Base-by-base conservation (phyloP, 1,284 basidiomycete genomes). In the Pseudomicrostroma phylloplanum region DNA sequence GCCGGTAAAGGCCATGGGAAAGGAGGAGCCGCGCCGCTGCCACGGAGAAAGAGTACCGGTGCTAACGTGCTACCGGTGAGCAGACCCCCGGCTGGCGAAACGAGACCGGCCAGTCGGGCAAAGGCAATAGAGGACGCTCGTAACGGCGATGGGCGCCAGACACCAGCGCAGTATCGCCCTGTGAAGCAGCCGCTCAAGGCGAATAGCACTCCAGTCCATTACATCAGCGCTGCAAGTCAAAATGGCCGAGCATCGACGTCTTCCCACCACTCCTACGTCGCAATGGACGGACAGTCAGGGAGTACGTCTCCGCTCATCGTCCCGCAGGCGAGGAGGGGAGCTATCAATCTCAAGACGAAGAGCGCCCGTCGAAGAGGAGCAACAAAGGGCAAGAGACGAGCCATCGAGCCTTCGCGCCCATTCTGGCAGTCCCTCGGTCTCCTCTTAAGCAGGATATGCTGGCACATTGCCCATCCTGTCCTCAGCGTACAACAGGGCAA, bases 251-350 rank as follows among this genome's bases (percentile, higher is more conserved):
- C 55, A 17, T 41, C 43, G 9, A 59, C 48, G 19, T 67, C 67
- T n/a, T 71, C 70, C 3, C 30, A 36, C 4, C 30, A 36, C 9
- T 36, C 30, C 4, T 36, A 36, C 30, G 30, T 36, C 9, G 30
- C 30, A 9, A 36, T 36, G 30, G 30, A 36, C 30, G 4, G 30
- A 9, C 30, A 36, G 3, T 36, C 30, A 36, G 30, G 30, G 9
- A 36, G 30, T 9, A 36, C 30, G 30, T 36, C 30, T 40, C 69
- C 69, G 23, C 66, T 74, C 49, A 69, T 72, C 54, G 55, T 71
- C 21, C 72, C 72, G n/a, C 71, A 71, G 57, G 72, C 72, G 6
- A 62, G 72, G 36, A 57, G 71, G 56, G 71, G 72, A 9, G 70
- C 72, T 12, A 65, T 74, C 51, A 65, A 65, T 43, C 53, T 65